These are phyloP conservation scores for Jamesozyma rosinii DNA, from an alignment of 805 yeast species.

Conservation along the genomic window DNA sequence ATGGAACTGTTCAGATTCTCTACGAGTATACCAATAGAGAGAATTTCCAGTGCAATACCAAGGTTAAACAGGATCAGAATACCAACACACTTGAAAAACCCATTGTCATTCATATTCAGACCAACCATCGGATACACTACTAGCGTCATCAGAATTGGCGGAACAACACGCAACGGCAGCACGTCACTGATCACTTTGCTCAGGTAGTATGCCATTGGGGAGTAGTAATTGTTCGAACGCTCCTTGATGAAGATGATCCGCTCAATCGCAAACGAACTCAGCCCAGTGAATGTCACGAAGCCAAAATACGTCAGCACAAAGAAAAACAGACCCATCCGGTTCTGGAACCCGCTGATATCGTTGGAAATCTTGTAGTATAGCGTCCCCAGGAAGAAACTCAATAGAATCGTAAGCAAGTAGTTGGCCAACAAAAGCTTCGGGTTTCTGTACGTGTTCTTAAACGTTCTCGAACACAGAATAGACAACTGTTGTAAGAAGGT, in stretches of 20 bases:
- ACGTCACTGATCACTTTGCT: conserved; percentile 87
- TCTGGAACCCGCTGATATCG: conserved; percentile 94
- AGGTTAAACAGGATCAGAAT: conserved; percentile 77
- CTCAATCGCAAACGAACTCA: conserved; percentile 82
- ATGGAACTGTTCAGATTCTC: conserved; percentile 91
- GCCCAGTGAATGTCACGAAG: conserved; percentile 83
- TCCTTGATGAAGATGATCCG: conserved; percentile 85
- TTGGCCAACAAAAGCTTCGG: conserved; percentile 83
- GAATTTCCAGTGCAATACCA: conserved; percentile 74
- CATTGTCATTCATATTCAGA: conserved; percentile 64
- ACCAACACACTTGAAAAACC: conserved; percentile 57
- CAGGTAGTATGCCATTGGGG: conserved; percentile 73
- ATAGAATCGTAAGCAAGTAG: conserved; percentile 62
- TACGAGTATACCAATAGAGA: conserved; percentile 79
- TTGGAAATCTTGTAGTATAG: conserved; percentile 74
- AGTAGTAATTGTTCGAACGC: conserved; percentile 88
- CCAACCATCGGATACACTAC: conserved; percentile 89
- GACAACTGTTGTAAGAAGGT: conserved; percentile 52
- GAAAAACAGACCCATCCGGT: conserved; percentile 86
- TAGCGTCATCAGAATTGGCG: conserved; percentile 72
- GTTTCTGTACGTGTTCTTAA: conserved; percentile 85
- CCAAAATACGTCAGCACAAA: conserved; percentile 88
- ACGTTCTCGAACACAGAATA: conserved; percentile 78
- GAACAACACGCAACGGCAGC: conserved; percentile 84
- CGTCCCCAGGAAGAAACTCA: conserved; percentile 79